Evolutionary conservation across 139 green algal species (phyloP), one percentile per base, ranked within the genome.

Genomic region (Chlamydomonas asymmetrica): DNA sequence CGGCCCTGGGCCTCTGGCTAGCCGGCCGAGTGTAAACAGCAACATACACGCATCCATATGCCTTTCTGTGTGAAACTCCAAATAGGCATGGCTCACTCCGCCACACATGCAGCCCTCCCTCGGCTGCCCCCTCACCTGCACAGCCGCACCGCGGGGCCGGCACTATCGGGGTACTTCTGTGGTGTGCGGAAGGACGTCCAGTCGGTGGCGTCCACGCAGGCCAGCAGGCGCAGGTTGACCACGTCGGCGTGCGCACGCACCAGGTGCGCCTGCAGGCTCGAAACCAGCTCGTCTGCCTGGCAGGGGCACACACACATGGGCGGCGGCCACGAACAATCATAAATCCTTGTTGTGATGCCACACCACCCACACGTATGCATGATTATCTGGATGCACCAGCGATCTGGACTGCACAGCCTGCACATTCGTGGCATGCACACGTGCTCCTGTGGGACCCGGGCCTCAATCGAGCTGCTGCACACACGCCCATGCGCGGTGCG

Each of bases 201-300:
- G 34, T 71, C 37, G 2, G 39, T 62, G 27, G 40, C 41, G 48
- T 78, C 72, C 45, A 78, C 23, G 23, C n/a, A 41, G 34, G 60
- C 41, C 25, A 78, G 39, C 39, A 78, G 40, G 32, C 52, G 37
- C 29, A 50, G 25, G 35, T 78, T 37, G 0, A 70, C n/a, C 3
- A 49, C 49, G 52, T 56, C 43, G 40, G 31, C 64, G 72, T 78
- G 64, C 25, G 43, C 9, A 40, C 56, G 3, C 6, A 63, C 35
- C 35, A 71, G 64, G 72, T 78, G 60, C 9, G 38, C 35, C 3
- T 71, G 72, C 18, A 78, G 35, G 48, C 25, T 32, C 27, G 22
- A n/a, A 3, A 71, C 62, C 13, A 78, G 72, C 48, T 78, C 62
- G 48, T 78, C 72, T 0, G 62, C 72, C 61, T 78, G 37, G 1